Evolutionary conservation across 2,329 filamentous ascomycete genomes (phyloP), one percentile per base, ranked within the genome.

Genomic region (Moelleriella libera): DNA sequence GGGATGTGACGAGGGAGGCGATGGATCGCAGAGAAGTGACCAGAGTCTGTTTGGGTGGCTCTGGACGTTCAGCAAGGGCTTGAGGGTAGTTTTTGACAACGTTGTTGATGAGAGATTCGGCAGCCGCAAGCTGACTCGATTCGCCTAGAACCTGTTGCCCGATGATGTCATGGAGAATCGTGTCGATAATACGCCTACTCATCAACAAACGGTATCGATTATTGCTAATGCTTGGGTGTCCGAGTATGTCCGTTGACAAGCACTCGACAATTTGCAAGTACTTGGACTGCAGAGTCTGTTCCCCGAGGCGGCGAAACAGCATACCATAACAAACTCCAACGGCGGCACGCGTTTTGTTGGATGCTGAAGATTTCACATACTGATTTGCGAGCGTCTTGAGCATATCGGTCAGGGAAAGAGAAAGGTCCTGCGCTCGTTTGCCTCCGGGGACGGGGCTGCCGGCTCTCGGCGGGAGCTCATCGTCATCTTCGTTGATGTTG

Each of bases 41-140:
- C 40, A 98, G 68, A 1, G 83, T 83, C 57, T 94, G 82, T 63
- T 98, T 98, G 44, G 80, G 83, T 6, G 92, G 92, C 61, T 97
- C 90, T 1, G 84, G 79, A 41, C 85, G 79, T 62, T 97, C 90
- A 56, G 89, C 86, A 44, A 95, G 68, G 5, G 83, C 83, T 61
- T 94, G 88, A 0, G 92, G 90, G 55, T 95, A 97, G 61, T 97
- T 92, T 61, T 94, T 97, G 45, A 98, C 72, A 43, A 96, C 74
- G 49, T 88, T 82, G 60, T 94, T 95, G 58, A 96, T 79, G 47
- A 98, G 67, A 51, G 80, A 78, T 57, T 82, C 87, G 6, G 88
- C 86, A 30, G 87, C 88, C 55, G 83, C 81, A 50, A 90, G 72
- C 59, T 96, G 90, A 6, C 88, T 89, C 11, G 85, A 87, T 63